Evolutionary conservation across 148 eudicot species (phyloP), one percentile per base, ranked within the genome.

Genomic region (Pharnaceum exiguum): DNA sequence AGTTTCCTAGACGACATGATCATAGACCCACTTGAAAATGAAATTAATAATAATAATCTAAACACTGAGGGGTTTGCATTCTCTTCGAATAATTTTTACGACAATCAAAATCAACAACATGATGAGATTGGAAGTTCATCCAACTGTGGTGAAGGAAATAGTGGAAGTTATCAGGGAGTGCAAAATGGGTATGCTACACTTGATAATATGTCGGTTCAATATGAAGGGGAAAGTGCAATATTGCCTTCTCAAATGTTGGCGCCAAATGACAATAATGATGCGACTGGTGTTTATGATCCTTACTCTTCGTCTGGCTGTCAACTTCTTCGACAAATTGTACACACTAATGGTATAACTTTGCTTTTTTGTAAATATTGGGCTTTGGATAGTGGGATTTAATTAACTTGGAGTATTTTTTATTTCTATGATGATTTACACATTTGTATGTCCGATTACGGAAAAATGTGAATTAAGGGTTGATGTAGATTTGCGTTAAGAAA

Each of bases 231-330:
- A 35, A 32, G 17, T 2, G 43, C n/a, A n/a, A n/a, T n/a, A 13
- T 31, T 38, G 17, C 42, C 35, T 2, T 39, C 42, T 13, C 59
- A 36, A 54, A 29, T 29, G 7, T 68, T 40, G 66, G 57, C 73
- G 0, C 51, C 48, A 30, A n/a, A n/a, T n/a, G n/a, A n/a, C 35
- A 21, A 11, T 31, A 16, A 17, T 45, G 46, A 46, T 59, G 52
- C 57, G 1, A 29, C 54, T 4, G 29, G 22, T 39, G 68, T 71
- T 21, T n/a, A 33, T 51, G 1, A 58, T 57, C 45, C 43, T 51
- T 83, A 87, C 61, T 57, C 65, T 81, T 68, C n/a, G n/a, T n/a
- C n/a, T n/a, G n/a, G 61, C 51, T 87, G 90, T 64, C 81, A 78
- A 68, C 77, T 56, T 5, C 85, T 87, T 35, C 70, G 95, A 51